Base-by-base conservation (phyloP, 2,329 filamentous ascomycete species). In the Cercospora zeina region DNA sequence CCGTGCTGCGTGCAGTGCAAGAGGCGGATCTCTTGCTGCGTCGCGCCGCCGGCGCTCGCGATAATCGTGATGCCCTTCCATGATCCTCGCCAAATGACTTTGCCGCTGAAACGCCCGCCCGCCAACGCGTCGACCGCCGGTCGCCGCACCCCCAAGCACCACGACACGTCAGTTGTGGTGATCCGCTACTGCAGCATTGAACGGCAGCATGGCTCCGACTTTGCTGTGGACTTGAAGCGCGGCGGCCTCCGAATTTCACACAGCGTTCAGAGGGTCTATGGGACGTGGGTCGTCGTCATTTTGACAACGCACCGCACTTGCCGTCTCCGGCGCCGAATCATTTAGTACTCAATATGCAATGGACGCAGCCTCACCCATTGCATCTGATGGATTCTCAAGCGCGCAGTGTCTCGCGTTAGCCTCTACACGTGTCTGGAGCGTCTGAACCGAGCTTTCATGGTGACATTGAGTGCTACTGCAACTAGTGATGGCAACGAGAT, bases 21-120 rank as follows among this genome's bases (percentile, higher is more conserved):
- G 58, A 60, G 36, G 58, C 58, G 13, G 58, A 60, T 31, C 36
- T 60, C 10, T 37, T 60, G 21, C 50, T 60, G 58, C 58, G 50
- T 16, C 58, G 58, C 31, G 45, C 56, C 14, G 47, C 56, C n/a
- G 56, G 56, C 19, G 42, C 56, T 34, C 55, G 42, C 27, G 19
- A 34, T 53, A 30, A 53, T 14, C 49, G 16, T 21, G 49, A 34
- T 34, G 14, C 27, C 30, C 14, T 34, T 31, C 31, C 49, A 53
- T 53, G 49, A 53, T 14, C 49, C 13, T 33, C n/a, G 31, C 31
- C 30, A 19, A 53, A 53, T 53, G 31, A 33, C 21, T 21, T 36
- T 45, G 42, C 21, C 42, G 24, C 13, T 5, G 42, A n/a, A 10
- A 27, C n/a, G 13, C 42, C 42, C 42, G 5, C 21, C 11, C 27